Evolutionary conservation across 768 basidiomycete species (phyloP).

Genomic region (Boletus patriciae): DNA sequence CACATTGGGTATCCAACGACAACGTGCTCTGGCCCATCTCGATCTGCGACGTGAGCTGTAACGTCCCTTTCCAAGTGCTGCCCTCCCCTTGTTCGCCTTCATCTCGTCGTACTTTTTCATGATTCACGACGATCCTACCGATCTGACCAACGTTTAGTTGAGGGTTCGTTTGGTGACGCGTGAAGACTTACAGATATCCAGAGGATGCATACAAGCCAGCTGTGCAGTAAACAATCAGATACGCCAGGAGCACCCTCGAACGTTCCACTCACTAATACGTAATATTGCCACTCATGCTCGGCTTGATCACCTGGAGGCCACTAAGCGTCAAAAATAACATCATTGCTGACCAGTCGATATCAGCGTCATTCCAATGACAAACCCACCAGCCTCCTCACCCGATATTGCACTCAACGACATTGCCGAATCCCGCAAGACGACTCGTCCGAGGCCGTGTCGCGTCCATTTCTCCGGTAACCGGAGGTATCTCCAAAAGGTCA

Average conservation of each 20-base stretch:
- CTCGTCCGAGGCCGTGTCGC: not conserved
- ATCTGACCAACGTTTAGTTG: conserved; percentile 7
- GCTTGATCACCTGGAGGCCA: conserved; percentile 9
- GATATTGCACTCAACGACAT: conserved; percentile 6
- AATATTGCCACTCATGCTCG: conserved; percentile 20
- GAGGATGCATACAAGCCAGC: conserved; percentile 20
- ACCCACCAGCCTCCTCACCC: conserved; percentile 7
- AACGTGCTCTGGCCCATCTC: conserved; percentile 9
- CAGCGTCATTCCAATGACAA: not conserved
- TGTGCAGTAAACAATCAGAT: not conserved
- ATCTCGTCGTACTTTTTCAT: conserved; percentile 6
- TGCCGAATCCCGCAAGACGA: conserved; percentile 21
- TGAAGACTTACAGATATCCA: conserved; percentile 19
- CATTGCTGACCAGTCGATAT: conserved; percentile 5
- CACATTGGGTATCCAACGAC: not conserved
- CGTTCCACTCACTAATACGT: conserved; percentile 18
- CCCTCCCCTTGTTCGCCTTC: not conserved
- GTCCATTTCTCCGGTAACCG: conserved; percentile 13
- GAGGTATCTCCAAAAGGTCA: conserved; percentile 22
- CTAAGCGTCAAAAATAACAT: conserved; percentile 23
- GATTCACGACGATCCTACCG: conserved; percentile 17
- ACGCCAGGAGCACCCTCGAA: not conserved
- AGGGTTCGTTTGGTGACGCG: not conserved
- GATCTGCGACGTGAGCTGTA: conserved; percentile 21
- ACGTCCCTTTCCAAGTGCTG: conserved; percentile 3